phyloP scores from a whole-genome alignment of 176 grass and related monocot genomes.

The Oryza officinalis region DNA sequence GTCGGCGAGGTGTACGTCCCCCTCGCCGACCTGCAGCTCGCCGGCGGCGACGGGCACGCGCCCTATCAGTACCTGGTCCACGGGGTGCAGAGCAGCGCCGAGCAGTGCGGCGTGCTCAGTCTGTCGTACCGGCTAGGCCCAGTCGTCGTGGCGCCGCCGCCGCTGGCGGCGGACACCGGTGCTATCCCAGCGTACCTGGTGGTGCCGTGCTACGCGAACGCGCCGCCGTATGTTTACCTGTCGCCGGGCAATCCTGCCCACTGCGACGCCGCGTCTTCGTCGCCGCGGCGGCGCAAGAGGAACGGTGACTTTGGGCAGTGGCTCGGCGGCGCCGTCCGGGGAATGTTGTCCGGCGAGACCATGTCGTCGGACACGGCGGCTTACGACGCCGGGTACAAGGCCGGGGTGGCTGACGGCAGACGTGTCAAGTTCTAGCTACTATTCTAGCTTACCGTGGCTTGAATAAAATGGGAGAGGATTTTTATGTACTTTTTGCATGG shows the following conservation, averaged over 20 bases:
- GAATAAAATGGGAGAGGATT: not conserved
- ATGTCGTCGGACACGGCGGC: constrained; percentile 15
- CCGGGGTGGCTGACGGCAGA: constrained; percentile 4
- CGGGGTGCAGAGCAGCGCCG: constrained; percentile 24
- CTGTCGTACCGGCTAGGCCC: constrained; percentile 50
- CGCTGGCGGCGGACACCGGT: not conserved
- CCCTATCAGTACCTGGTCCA: constrained; percentile 40
- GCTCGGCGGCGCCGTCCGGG: constrained; percentile 33
- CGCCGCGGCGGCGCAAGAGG: not conserved
- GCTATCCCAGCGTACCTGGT: not conserved
- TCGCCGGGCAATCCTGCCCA: not conserved
- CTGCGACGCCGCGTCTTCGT: no score
- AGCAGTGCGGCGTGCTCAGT: constrained; percentile 39
- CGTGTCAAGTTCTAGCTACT: not conserved
- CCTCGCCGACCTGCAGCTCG: constrained; percentile 37
- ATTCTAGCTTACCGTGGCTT: not conserved
- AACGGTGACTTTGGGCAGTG: constrained; percentile 41
- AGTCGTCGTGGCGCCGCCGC: not conserved
- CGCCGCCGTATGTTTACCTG: not conserved
- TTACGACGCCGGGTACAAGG: constrained; percentile 37
- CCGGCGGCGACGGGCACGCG: not conserved
- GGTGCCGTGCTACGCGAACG: not conserved
- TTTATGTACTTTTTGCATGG: no score
- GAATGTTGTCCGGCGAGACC: constrained; percentile 46
- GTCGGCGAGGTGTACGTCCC: constrained; percentile 43